Percentiles rank a stretch among this genome's conserved stretches.
Conservation (phyloP, 768 basidiomycete genomes). For the Collybia nuda region DNA sequence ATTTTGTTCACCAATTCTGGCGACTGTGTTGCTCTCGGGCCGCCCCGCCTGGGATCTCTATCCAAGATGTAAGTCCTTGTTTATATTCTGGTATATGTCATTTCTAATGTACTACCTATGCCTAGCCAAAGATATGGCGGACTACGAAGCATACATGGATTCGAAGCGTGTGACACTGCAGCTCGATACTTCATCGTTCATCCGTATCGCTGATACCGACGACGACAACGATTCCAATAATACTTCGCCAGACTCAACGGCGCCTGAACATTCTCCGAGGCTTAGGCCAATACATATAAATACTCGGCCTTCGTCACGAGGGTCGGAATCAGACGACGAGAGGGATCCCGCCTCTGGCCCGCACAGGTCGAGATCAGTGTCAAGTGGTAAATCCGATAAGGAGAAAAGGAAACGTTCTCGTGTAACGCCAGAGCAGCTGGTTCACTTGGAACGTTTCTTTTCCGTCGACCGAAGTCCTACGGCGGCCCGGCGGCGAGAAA, state of each 20-base stretch:
- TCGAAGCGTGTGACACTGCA: constrained; percentile 20
- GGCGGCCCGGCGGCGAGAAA: constrained; percentile 68
- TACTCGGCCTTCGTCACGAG: constrained; percentile 7
- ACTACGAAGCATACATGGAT: constrained; percentile 18
- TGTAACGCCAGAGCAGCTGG: constrained; percentile 79
- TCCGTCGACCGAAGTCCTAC: constrained; percentile 69
- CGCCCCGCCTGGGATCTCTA: constrained; percentile 24
- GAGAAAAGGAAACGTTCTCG: constrained; percentile 76
- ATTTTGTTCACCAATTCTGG: constrained; percentile 20
- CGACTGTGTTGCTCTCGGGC: constrained; percentile 17
- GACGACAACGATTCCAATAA: constrained; percentile 16
- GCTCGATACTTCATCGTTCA: constrained; percentile 15
- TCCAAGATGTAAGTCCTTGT: constrained; percentile 20
- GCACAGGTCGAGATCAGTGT: constrained; percentile 30
- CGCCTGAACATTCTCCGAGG: constrained; percentile 18
- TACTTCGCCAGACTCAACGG: constrained; percentile 19
- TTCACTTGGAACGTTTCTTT: constrained; percentile 72
- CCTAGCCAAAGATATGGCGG: constrained; percentile 27
- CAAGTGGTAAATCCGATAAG: constrained; percentile 32
- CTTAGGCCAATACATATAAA: not conserved
- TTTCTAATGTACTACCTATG: not conserved
- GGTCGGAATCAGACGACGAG: constrained; percentile 23
- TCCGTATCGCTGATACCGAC: constrained; percentile 6
- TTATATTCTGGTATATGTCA: not conserved
- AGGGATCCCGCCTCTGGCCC: constrained; percentile 33